phyloP scores from a whole-genome alignment of 345 rosid genomes.

The Moringa oleifera region DNA sequence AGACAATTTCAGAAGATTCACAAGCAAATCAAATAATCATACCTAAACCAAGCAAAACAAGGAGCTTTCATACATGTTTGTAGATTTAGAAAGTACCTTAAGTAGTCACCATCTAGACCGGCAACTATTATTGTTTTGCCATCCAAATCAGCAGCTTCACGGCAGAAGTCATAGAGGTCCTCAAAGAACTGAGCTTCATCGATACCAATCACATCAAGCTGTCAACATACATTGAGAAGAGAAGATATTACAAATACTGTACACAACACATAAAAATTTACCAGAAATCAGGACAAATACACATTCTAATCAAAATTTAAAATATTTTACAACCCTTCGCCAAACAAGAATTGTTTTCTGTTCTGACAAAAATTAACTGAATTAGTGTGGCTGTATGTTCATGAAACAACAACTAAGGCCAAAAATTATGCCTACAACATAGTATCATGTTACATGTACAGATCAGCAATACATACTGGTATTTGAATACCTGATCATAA shows the following conservation, averaged over 20 bases:
- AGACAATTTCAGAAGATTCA: neutral
- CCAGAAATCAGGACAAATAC: neutral
- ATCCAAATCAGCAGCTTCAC: conserved; percentile 77
- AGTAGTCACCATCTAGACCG: conserved; percentile 83
- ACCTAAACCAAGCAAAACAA: too few species aligned
- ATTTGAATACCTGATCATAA: conserved; percentile 45
- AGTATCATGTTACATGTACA: neutral
- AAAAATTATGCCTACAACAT: neutral
- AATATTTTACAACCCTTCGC: neutral
- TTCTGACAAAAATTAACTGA: too few species aligned
- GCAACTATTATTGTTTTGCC: conserved; percentile 84
- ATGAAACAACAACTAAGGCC: neutral
- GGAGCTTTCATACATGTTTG: neutral
- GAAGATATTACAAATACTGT: conserved; percentile 2
- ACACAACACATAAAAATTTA: neutral
- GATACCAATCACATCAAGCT: conserved; percentile 90
- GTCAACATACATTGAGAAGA: conserved; percentile 20
- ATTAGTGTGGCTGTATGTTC: neutral
- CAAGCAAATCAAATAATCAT: neutral
- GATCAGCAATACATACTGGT: neutral
- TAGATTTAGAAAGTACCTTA: conserved; percentile 37
- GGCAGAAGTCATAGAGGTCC: conserved; percentile 80
- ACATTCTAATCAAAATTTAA: neutral
- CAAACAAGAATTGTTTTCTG: neutral
- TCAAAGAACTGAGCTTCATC: conserved; percentile 92